phyloP scores from a whole-genome alignment of 2,329 filamentous ascomycete species.

The Phyllosticta citribraziliensis region DNA sequence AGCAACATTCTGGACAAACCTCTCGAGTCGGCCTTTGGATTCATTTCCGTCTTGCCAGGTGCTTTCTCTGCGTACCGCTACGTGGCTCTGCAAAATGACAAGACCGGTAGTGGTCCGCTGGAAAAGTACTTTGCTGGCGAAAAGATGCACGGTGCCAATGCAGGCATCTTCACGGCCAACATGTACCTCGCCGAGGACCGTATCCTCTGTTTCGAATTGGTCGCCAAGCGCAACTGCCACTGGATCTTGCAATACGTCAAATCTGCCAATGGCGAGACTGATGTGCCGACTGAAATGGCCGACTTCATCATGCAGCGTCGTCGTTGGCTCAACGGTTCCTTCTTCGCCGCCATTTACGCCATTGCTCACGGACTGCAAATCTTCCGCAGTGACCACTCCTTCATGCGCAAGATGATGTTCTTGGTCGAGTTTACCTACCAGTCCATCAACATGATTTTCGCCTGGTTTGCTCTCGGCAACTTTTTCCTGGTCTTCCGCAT shows the following conservation, averaged over 20 bases:
- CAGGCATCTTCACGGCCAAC: constrained; percentile 95
- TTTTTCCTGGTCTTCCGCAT: constrained; percentile 99
- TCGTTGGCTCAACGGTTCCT: constrained; percentile 95
- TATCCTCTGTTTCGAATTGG: constrained; percentile 96
- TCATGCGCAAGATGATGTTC: constrained; percentile 80
- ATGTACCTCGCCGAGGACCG: constrained; percentile 99
- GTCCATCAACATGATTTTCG: constrained; percentile 93
- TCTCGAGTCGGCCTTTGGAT: constrained; percentile 91
- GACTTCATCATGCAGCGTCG: constrained; percentile 93
- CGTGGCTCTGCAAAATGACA: constrained; percentile 90
- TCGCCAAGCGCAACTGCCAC: constrained; percentile 92
- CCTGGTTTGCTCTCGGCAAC: constrained; percentile 96
- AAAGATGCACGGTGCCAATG: constrained; percentile 85
- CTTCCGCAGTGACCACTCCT: constrained; percentile 83
- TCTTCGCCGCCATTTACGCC: constrained; percentile 95
- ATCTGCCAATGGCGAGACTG: constrained; percentile 90
- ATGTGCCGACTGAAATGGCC: constrained; percentile 87
- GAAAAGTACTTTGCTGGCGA: constrained; percentile 97
- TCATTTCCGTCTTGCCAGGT: constrained; percentile 92
- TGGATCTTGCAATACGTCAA: constrained; percentile 99
- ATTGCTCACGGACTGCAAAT: constrained; percentile 94
- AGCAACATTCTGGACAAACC: constrained; percentile 98
- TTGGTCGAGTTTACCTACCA: constrained; percentile 91
- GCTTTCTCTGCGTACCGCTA: constrained; percentile 98
- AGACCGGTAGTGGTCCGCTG: constrained; percentile 81